These are phyloP conservation scores for Pestalotiopsis sp. DNA, from an alignment of 2,329 filamentous ascomycete species.

Conservation along the genomic window DNA sequence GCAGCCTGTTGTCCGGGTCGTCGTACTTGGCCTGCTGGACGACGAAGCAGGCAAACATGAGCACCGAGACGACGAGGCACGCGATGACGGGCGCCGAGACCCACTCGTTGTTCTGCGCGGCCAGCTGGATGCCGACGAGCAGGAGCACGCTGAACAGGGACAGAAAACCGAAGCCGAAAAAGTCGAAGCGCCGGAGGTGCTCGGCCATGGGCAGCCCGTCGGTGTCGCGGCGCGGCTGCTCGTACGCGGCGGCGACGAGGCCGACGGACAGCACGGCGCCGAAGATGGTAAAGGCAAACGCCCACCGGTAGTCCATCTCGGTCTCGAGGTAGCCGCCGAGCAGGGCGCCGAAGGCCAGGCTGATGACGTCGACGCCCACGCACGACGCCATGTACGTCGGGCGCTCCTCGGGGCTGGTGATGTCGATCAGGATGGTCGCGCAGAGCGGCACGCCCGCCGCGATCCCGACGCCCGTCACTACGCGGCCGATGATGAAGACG, in stretches of 20 bases:
- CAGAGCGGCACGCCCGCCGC: conserved; percentile 14
- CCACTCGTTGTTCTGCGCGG: conserved; percentile 12
- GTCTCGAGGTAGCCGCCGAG: conserved; percentile 15
- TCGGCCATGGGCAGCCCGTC: conserved; percentile 8
- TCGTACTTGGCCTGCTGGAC: conserved; percentile 9
- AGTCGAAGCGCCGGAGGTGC: conserved; percentile 14
- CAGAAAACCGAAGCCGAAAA: conserved; percentile 12
- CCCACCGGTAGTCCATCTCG: conserved; percentile 15
- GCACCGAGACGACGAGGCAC: neutral
- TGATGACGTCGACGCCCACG: conserved; percentile 15
- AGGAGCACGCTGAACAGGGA: conserved; percentile 10
- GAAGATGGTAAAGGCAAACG: conserved; percentile 14
- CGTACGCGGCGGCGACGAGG: conserved; percentile 6
- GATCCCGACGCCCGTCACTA: conserved; percentile 13
- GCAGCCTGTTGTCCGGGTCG: conserved; percentile 9
- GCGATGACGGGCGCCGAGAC: conserved; percentile 1
- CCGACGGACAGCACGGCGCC: conserved; percentile 11
- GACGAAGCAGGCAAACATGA: conserved; percentile 11
- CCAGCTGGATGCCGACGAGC: conserved; percentile 13
- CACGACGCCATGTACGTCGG: conserved; percentile 15
- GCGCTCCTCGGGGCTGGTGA: conserved; percentile 14
- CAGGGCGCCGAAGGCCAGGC: conserved; percentile 14
- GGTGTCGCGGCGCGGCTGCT: conserved; percentile 5
- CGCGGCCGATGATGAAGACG: conserved; percentile 14
- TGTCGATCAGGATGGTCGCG: conserved; percentile 13